Evolutionary conservation across 176 grass and related monocot genomes (phyloP).

Genomic region (Aegilops tauschii): DNA sequence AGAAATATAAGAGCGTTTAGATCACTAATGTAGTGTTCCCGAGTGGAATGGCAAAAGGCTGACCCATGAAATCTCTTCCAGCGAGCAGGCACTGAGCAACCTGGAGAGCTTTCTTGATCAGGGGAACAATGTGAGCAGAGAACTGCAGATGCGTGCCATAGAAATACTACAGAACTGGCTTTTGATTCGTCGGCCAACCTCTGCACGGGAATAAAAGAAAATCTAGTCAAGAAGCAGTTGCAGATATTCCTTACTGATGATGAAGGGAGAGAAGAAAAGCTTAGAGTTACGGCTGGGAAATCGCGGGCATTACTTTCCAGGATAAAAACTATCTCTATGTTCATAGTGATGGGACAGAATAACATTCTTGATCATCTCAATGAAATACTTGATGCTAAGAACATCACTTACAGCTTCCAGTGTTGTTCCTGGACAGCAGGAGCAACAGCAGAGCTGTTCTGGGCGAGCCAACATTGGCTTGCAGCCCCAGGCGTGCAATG

Average conservation of each 20-base stretch:
- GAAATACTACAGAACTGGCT: not conserved
- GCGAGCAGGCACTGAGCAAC: too few species aligned
- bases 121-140: too few species aligned
- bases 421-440: too few species aligned
- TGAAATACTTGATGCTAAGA: not conserved
- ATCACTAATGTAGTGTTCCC: too few species aligned
- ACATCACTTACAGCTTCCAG: not conserved
- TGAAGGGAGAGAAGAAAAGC: not conserved
- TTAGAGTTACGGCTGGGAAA: not conserved
- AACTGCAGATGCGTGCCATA: not conserved
- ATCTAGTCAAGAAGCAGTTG: not conserved
- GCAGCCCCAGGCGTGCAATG: too few species aligned
- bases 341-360: not conserved
- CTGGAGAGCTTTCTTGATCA: too few species aligned
- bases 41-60: too few species aligned
- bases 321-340: not conserved
- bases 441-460: not conserved
- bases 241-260: not conserved
- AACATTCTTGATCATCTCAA: not conserved
- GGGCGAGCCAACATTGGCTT: not conserved
- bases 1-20: too few species aligned
- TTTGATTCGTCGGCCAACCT: not conserved
- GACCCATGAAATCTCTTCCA: too few species aligned
- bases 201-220: accelerated
- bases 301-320: not conserved